These are phyloP conservation scores for Eutrema salsugineum DNA, from an alignment of 441 rosid genomes.

Conservation along the genomic window DNA sequence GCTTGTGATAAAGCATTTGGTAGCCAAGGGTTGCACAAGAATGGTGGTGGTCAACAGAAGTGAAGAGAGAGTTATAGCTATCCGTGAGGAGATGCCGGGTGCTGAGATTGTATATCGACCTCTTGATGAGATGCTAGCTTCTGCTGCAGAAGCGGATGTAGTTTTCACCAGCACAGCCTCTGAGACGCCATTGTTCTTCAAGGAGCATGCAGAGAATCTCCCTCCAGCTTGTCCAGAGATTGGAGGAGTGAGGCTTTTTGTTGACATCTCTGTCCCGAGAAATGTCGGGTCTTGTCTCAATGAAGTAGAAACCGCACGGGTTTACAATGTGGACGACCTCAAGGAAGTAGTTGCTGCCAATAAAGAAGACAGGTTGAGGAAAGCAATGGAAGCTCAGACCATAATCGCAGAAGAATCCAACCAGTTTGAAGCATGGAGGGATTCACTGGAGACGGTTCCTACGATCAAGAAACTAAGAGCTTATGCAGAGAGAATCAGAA, in stretches of 20 bases:
- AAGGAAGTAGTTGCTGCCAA: conserved; percentile 98
- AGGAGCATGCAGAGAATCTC: conserved; percentile 62
- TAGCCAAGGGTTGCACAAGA: conserved; percentile 76
- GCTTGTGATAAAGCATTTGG: conserved; percentile 95
- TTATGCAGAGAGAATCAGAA: conserved; percentile 84
- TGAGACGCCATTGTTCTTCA: conserved; percentile 65
- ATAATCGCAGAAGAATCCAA: conserved; percentile 75
- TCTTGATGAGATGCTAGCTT: conserved; percentile 59
- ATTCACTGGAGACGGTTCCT: conserved; percentile 89
- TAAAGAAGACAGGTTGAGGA: conserved; percentile 83
- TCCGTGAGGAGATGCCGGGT: conserved; percentile 64
- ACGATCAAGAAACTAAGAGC: conserved; percentile 93
- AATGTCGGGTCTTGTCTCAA: conserved; percentile 81
- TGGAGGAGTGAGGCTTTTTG: conserved; percentile 69
- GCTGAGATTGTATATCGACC: conserved; percentile 66
- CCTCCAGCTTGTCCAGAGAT: conserved; percentile 49
- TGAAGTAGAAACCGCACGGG: conserved; percentile 49
- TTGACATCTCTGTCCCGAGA: conserved; percentile 92
- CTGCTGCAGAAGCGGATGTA: conserved; percentile 79
- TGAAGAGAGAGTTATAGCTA: conserved; percentile 72
- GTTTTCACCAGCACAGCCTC: conserved; percentile 95
- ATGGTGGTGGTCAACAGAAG: conserved; percentile 83
- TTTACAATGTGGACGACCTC: conserved; percentile 92
- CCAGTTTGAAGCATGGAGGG: conserved; percentile 93
- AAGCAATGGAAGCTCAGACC: conserved; percentile 93